Evolutionary conservation across 2,329 filamentous ascomycete species (phyloP).

Genomic region (Davidsoniella neocaledoniae): DNA sequence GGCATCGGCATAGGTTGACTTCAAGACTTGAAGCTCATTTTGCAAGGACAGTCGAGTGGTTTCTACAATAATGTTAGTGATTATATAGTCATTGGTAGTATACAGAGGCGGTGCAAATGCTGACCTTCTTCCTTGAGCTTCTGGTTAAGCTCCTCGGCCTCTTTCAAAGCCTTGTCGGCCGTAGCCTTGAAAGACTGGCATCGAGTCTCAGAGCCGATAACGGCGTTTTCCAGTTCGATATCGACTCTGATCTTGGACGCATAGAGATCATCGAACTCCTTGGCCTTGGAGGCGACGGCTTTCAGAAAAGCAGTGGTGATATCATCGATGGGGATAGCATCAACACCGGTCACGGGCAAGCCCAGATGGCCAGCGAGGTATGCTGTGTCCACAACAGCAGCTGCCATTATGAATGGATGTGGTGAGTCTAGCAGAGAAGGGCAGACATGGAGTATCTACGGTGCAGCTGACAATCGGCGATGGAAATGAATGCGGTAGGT

Average conservation of each 20-base stretch:
- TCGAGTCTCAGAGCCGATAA: constrained; percentile 68
- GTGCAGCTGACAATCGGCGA: neutral
- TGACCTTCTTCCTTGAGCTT: constrained; percentile 72
- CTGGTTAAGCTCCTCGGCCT: constrained; percentile 64
- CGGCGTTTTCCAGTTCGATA: constrained; percentile 83
- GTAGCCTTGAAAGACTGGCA: constrained; percentile 66
- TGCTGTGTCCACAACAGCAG: constrained; percentile 43
- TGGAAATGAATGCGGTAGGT: neutral
- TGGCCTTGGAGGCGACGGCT: constrained; percentile 61
- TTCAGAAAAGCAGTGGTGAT: constrained; percentile 63
- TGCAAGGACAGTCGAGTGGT: constrained; percentile 58
- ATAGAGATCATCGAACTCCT: constrained; percentile 64
- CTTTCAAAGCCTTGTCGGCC: constrained; percentile 67
- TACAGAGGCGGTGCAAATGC: constrained; percentile 13
- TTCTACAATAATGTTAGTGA: constrained; percentile 35
- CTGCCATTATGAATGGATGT: constrained; percentile 23
- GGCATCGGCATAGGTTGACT: constrained; percentile 56
- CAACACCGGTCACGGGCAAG: constrained; percentile 47
- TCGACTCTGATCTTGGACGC: constrained; percentile 79
- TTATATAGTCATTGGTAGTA: neutral
- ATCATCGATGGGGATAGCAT: constrained; percentile 45
- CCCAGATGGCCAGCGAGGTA: constrained; percentile 58
- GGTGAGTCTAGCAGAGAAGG: neutral
- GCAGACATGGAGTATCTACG: constrained; percentile 4
- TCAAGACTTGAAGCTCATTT: constrained; percentile 63